These are phyloP conservation scores for Eucalyptus marginata DNA, from an alignment of 345 rosid species.

Conservation along the genomic window DNA sequence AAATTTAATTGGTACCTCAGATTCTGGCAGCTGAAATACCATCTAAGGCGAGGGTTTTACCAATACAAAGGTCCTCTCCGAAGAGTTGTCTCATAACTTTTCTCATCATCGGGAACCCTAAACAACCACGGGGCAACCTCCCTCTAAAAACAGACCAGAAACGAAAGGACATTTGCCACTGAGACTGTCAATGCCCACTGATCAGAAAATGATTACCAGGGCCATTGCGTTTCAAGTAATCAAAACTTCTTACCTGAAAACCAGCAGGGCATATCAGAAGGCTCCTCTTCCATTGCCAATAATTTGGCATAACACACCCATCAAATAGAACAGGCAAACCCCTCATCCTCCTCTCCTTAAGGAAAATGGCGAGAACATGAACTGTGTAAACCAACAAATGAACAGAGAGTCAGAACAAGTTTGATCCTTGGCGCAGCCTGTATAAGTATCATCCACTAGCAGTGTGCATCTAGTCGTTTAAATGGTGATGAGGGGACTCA, in stretches of 20 bases:
- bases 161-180: background rate
- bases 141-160: background rate
- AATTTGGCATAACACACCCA: background rate
- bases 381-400: background rate
- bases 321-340: background rate
- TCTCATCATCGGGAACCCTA: background rate
- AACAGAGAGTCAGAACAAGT: background rate
- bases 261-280: background rate
- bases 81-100: background rate
- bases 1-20: background rate
- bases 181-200: background rate
- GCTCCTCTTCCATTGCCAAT: background rate
- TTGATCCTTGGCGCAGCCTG: background rate
- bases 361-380: background rate
- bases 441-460: background rate
- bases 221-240: background rate
- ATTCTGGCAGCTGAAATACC: background rate
- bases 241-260: background rate
- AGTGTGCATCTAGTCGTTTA: background rate
- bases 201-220: background rate
- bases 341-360: background rate
- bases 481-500: background rate
- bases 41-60: background rate
- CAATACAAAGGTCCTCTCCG: background rate
- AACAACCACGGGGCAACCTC: background rate